phyloP scores from a whole-genome alignment of 2,329 filamentous ascomycete genomes.

The Kalmusia sp. region DNA sequence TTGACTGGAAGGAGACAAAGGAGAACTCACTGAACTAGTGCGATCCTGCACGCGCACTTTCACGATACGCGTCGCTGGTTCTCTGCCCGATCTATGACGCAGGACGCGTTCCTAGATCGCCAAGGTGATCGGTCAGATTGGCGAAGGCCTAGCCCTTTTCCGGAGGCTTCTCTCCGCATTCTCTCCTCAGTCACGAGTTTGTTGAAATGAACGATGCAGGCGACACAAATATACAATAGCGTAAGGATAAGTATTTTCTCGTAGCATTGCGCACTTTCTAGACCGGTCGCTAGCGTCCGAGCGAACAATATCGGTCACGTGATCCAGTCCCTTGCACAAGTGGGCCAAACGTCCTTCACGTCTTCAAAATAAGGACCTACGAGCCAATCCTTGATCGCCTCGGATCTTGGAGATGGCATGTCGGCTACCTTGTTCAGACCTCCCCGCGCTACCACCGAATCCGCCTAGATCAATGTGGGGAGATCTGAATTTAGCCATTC shows the following conservation, averaged over 20 bases:
- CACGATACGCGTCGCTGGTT: not conserved
- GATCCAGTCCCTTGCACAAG: too few species aligned
- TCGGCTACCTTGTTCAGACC: too few species aligned
- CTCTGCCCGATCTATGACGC: conserved; percentile 8
- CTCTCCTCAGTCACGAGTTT: not conserved
- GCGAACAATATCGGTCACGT: too few species aligned
- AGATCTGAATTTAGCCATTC: conserved; percentile 36
- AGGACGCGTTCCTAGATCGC: conserved; percentile 7
- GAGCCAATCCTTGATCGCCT: too few species aligned
- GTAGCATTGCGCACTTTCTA: too few species aligned
- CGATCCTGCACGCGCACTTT: not conserved
- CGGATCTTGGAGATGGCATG: too few species aligned
- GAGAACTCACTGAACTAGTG: not conserved
- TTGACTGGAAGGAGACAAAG: not conserved
- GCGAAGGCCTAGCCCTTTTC: conserved; percentile 1
- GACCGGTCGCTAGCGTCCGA: too few species aligned
- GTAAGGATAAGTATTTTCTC: too few species aligned
- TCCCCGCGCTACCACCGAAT: conserved; percentile 2
- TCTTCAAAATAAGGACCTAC: too few species aligned
- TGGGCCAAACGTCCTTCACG: too few species aligned
- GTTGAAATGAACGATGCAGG: too few species aligned
- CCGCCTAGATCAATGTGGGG: conserved; percentile 26
- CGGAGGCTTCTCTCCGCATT: not conserved
- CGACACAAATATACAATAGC: too few species aligned
- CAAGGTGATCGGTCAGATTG: conserved; percentile 9